Evolutionary conservation across 2,329 filamentous ascomycete genomes (phyloP).

Genomic region (Metarhizium album): DNA sequence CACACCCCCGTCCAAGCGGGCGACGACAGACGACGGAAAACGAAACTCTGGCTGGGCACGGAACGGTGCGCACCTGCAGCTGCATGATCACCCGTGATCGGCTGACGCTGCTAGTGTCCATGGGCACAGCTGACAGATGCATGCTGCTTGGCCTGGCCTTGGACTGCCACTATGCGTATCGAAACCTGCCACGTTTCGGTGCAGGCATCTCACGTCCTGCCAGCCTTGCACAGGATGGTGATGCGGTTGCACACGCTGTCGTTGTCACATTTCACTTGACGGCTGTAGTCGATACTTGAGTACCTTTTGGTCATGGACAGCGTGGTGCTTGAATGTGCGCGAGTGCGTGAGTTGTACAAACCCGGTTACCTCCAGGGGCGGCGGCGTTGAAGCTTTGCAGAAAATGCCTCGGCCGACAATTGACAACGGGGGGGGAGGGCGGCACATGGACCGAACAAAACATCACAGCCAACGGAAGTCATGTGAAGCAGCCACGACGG

Average conservation of each 20-base stretch:
- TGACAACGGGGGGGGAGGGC: no score
- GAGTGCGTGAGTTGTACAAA: not conserved
- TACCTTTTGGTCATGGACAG: not conserved
- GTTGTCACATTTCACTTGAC: slow-evolving; percentile 8
- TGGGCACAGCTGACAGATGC: slow-evolving; percentile 2
- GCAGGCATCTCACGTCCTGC: slow-evolving; percentile 1
- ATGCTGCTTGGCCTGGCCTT: not conserved
- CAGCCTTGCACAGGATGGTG: not conserved
- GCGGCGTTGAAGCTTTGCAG: not conserved
- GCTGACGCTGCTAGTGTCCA: slow-evolving; percentile 11
- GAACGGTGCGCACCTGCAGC: slow-evolving; percentile 26
- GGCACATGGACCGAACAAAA: not conserved
- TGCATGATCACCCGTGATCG: slow-evolving; percentile 24
- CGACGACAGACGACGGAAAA: not conserved
- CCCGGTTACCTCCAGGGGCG: not conserved
- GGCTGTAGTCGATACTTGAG: not conserved
- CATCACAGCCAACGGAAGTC: slow-evolving; percentile 1
- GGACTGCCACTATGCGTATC: slow-evolving; percentile 11
- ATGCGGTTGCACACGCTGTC: slow-evolving; percentile 4
- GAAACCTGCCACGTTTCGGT: slow-evolving; percentile 18
- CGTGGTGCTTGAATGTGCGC: not conserved
- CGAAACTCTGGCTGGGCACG: slow-evolving; percentile 10
- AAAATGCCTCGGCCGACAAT: not conserved
- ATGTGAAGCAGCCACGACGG: slow-evolving; percentile 1
- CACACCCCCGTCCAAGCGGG: not conserved